phyloP scores from a whole-genome alignment of 2,329 filamentous ascomycete species.

The Talaromyces piceae region DNA sequence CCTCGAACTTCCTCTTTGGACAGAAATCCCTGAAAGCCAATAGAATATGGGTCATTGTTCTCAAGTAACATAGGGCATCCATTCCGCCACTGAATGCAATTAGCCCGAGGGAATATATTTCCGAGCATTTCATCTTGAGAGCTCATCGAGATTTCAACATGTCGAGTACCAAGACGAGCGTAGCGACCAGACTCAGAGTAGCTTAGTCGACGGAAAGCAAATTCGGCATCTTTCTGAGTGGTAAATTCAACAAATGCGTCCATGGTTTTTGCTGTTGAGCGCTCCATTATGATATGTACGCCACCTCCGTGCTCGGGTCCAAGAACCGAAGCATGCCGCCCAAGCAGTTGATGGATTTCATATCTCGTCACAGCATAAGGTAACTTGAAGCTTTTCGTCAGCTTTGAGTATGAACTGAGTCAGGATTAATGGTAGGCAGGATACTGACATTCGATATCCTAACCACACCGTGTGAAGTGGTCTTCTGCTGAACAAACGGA shows the following conservation, averaged over 20 bases:
- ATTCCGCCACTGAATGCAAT: slow-evolving; percentile 40
- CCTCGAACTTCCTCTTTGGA: slow-evolving; percentile 44
- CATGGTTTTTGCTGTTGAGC: slow-evolving; percentile 50
- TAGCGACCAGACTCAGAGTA: slow-evolving; percentile 27
- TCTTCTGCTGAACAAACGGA: neutral
- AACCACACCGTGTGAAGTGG: slow-evolving; percentile 22
- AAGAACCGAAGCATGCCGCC: slow-evolving; percentile 35
- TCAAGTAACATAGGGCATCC: slow-evolving; percentile 27
- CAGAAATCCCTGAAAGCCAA: slow-evolving; percentile 46
- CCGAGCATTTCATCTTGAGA: slow-evolving; percentile 43
- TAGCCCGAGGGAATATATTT: slow-evolving; percentile 46
- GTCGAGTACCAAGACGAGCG: slow-evolving; percentile 42
- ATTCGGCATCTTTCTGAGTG: slow-evolving; percentile 30
- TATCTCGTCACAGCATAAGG: slow-evolving; percentile 44
- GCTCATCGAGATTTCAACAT: slow-evolving; percentile 40
- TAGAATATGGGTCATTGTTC: slow-evolving; percentile 38
- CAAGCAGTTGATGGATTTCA: slow-evolving; percentile 43
- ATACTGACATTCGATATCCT: slow-evolving; percentile 31
- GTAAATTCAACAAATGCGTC: slow-evolving; percentile 46
- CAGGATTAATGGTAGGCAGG: neutral
- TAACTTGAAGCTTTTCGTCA: slow-evolving; percentile 29
- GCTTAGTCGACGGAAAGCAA: slow-evolving; percentile 29
- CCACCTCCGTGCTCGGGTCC: slow-evolving; percentile 33
- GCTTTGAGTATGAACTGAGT: neutral
- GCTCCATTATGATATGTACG: slow-evolving; percentile 53